Evolutionary conservation across 306 rosid species (phyloP), one percentile per base, ranked within the genome.

Genomic region (Calophaca sinica): DNA sequence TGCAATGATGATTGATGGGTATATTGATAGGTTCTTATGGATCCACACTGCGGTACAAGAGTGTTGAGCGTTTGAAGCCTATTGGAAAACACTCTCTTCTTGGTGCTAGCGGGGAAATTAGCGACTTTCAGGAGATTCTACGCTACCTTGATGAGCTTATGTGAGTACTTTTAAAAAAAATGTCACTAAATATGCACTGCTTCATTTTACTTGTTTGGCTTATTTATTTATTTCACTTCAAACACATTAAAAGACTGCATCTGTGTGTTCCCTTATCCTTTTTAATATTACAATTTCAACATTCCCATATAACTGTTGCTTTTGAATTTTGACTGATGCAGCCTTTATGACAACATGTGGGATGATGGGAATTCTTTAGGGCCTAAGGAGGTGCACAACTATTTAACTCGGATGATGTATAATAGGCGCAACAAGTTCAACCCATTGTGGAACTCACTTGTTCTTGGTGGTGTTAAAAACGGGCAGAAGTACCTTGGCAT

Each of bases 31-130:
- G 97, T 72, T 94, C 99, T 4, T 92, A 94, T 82, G 99, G 97
- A 61, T 94, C 96, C 71, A 94, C 97, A 28, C 82, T 92, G 87
- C 89, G 99, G 50, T 92, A 92, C 83, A 94, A 94, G 89, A 92
- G 92, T 49, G 85, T 94, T 57, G 97, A 88, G 68, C 87, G 99
- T 46, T 61, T 94, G 80, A 94, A 91, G 87, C 86, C 93, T 14
- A 60, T 92, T 64, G 97, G 97, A 74, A 94, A 94, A 33, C 97
- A 92, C 85, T 87, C 96, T 70, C 91, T 94, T 67, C 89, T 94
- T 10, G 96, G 97, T 35, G 99, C 92, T 59, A 94, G 96, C 41
- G 99, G 99, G 67, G 99, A 94, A 86, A 81, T 94, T 60, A 94
- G 99, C 82, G 99, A 94, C 53, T 94, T 91, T 77, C 99, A 93